Conservation (phyloP, 306 rosid genomes). For the Cucurbita ficifolia region DNA sequence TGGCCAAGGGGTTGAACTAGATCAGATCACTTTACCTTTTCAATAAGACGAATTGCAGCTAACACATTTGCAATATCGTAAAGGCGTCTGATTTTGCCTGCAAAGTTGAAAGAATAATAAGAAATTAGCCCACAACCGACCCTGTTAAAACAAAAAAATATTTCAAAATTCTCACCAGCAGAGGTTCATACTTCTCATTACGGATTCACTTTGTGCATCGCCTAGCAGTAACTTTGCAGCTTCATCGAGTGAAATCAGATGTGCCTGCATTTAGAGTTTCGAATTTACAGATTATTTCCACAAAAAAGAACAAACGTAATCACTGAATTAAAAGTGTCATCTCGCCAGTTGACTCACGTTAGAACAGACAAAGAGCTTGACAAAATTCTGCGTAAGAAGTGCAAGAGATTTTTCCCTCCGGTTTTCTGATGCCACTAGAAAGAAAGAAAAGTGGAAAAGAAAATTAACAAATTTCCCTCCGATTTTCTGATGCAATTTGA, state of each 20-base stretch:
- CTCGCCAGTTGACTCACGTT: conserved; percentile 30
- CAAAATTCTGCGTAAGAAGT: conserved; percentile 79
- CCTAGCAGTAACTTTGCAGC: conserved; percentile 86
- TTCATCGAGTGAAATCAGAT: conserved; percentile 76
- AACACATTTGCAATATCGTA: conserved; percentile 91
- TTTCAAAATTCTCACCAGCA: background rate
- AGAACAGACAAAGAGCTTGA: conserved; percentile 86
- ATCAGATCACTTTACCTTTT: conserved; percentile 42
- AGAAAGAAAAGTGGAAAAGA: too few species aligned
- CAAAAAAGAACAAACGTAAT: background rate
- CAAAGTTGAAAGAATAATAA: conserved; percentile 5
- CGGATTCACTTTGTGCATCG: conserved; percentile 48
- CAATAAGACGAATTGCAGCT: conserved; percentile 74
- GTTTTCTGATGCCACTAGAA: conserved; percentile 33
- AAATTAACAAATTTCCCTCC: too few species aligned
- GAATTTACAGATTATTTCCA: background rate
- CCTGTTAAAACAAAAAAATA: background rate
- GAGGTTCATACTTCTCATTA: conserved; percentile 55
- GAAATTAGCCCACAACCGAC: background rate
- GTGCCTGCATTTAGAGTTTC: conserved; percentile 21
- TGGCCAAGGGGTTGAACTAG: background rate
- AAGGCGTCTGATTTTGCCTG: conserved; percentile 93
- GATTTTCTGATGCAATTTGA: too few species aligned
- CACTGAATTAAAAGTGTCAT: background rate
- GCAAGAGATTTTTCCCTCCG: conserved; percentile 84